Base-by-base conservation (phyloP, 2,329 filamentous ascomycete genomes). In the Penicillium nordicum region DNA sequence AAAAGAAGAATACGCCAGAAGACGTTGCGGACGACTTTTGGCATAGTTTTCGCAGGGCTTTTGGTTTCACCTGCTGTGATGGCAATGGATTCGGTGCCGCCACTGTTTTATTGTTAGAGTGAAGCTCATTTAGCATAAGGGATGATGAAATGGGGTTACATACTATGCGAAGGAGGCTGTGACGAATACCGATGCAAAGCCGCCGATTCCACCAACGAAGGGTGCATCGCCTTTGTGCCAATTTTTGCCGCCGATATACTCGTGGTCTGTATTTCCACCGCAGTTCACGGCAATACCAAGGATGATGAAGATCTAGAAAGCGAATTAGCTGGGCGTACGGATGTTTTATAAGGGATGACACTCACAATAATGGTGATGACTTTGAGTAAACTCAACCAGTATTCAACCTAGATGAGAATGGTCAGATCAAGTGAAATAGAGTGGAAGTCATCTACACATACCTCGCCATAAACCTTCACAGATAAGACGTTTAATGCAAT, bases 1-100 rank as follows among this genome's bases (percentile, higher is more conserved):
- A 84, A 84, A 9, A 84, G 74, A 4, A 84, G 58, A 51, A 85
- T 84, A 5, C 84, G 80, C 82, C 82, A 87, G 65, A 87, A 86
- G 38, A 86, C 84, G 53, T 87, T 87, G 62, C 83, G 83, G 44
- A 88, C 82, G 3, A 87, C 85, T 3, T 79, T 79, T 1, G 86
- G 86, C 34, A 88, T 73, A 54, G 80, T 86, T 60, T 79, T 80
- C 18, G 82, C 78, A 0, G 86, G 85, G 61, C 87, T 79, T 62
- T 82, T 83, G 2, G 85, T 87, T 69, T 88, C 85, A 42, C 85
- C 85, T 1, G 85, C 85, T 0, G 85, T 87, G 55, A 88, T 84
- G 49, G 84, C 84, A 47, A 88, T 86, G 34, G 80, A 83, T 69
- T 87, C 85, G 2, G 84, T 86, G 50, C 84, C 85, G 34, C 81